A percentile compares a stretch with the other conserved stretches of the same genome.
Evolutionary conservation across 805 yeast genomes (phyloP).

Genomic region (Candida piceae): DNA sequence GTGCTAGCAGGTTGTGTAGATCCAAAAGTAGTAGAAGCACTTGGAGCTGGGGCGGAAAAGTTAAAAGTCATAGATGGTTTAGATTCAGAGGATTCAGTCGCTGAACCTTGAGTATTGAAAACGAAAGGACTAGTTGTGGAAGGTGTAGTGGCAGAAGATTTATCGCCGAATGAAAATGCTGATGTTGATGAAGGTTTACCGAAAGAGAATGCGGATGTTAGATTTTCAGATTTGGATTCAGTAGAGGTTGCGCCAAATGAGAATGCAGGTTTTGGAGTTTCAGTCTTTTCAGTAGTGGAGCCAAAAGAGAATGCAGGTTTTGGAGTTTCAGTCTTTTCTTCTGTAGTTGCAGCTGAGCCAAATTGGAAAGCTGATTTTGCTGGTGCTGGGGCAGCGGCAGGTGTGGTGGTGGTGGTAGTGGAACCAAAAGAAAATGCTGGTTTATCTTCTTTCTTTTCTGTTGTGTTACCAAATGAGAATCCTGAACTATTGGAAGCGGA

Average conservation of each 20-base stretch:
- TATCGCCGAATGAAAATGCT: slow-evolving; percentile 19
- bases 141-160: slow-evolving; percentile 1
- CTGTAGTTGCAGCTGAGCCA: slow-evolving; percentile 2
- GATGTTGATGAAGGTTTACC: slow-evolving; percentile 13
- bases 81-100: slow-evolving; percentile 3
- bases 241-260: slow-evolving; percentile 5
- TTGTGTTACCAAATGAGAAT: slow-evolving; percentile 12
- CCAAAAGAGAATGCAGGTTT: slow-evolving; percentile 8
- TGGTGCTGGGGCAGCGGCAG: background rate
- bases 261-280: slow-evolving; percentile 4
- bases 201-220: slow-evolving; percentile 17
- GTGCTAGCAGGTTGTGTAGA: too few species aligned
- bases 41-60: slow-evolving; percentile 2
- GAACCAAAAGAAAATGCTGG: slow-evolving; percentile 1
- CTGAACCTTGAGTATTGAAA: background rate
- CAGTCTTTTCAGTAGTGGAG: slow-evolving; percentile 1
- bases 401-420: background rate
- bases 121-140: background rate
- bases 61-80: slow-evolving; percentile 10
- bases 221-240: background rate
- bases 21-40: slow-evolving; percentile 5
- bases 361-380: slow-evolving; percentile 12
- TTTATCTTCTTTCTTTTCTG: slow-evolving; percentile 6
- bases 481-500: slow-evolving; percentile 11
- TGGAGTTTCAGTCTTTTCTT: too few species aligned